phyloP scores from a whole-genome alignment of 768 basidiomycete genomes.

The Strobilomyces dryophilus region DNA sequence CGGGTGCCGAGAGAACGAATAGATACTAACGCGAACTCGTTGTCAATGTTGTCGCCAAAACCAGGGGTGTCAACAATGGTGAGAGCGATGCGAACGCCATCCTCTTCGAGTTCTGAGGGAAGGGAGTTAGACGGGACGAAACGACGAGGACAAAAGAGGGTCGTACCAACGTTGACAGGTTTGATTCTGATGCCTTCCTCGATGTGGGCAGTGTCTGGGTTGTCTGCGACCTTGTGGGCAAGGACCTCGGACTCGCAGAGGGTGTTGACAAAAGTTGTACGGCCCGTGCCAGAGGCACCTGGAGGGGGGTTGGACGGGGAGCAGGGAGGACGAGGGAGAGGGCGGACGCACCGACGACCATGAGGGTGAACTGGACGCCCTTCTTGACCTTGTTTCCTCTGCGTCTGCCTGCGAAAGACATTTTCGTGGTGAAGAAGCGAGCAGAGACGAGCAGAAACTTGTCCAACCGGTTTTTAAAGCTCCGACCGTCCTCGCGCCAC shows the following conservation, averaged over 20 bases:
- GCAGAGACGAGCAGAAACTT: conserved; percentile 31
- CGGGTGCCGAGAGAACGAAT: conserved; percentile 3
- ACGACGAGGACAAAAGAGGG: neutral
- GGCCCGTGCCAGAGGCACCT: conserved; percentile 97
- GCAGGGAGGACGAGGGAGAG: neutral
- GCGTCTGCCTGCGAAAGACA: conserved; percentile 85
- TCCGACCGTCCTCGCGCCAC: conserved; percentile 31
- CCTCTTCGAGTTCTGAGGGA: conserved; percentile 87
- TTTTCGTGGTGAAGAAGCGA: conserved; percentile 36
- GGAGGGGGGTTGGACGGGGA: conserved; percentile 10
- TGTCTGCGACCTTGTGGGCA: conserved; percentile 79
- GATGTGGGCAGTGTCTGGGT: conserved; percentile 84
- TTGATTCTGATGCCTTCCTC: conserved; percentile 95
- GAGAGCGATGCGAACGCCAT: conserved; percentile 95
- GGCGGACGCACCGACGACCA: conserved; percentile 85
- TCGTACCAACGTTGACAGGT: conserved; percentile 82
- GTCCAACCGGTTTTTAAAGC: conserved; percentile 32
- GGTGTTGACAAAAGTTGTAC: conserved; percentile 99
- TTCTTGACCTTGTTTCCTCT: conserved; percentile 97
- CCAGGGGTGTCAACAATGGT: conserved; percentile 99
- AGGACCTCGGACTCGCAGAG: conserved; percentile 95
- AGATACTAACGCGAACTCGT: conserved; percentile 86
- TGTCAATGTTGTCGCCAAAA: conserved; percentile 98
- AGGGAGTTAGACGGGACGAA: conserved; percentile 1
- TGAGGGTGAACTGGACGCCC: conserved; percentile 96